A percentile compares a stretch with the other conserved stretches of the same genome.
These are phyloP conservation scores for Tilletia setariae DNA, from an alignment of 1,284 basidiomycete species.

Conservation along the genomic window DNA sequence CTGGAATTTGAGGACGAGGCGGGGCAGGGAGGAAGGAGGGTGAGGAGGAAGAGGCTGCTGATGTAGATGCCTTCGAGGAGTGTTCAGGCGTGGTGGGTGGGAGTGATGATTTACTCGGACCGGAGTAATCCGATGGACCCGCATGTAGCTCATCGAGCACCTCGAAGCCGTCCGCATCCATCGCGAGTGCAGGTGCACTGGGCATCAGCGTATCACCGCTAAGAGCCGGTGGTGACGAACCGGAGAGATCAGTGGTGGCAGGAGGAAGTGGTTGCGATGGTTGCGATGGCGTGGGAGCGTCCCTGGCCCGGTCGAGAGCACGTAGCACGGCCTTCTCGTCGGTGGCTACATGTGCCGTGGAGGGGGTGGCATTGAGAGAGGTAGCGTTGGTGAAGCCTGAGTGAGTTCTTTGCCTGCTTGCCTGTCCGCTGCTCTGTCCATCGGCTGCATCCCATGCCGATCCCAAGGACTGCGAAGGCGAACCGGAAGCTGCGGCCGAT, in stretches of 20 bases:
- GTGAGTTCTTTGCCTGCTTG: no score
- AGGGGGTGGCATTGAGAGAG: no score
- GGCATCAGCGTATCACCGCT: not conserved
- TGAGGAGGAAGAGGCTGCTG: no score
- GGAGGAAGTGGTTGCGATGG: not conserved
- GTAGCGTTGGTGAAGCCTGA: no score
- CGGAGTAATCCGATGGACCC: not conserved
- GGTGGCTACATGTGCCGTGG: slow-evolving; percentile 9
- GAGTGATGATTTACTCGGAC: not conserved
- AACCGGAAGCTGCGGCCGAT: not conserved
- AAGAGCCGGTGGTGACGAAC: no score
- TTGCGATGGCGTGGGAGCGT: not conserved
- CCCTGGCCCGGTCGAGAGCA: not conserved
- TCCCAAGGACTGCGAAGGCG: no score
- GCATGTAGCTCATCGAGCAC: not conserved
- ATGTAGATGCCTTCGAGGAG: not conserved
- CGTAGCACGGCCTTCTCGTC: slow-evolving; percentile 13
- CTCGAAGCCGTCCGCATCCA: slow-evolving; percentile 14
- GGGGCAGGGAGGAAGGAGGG: slow-evolving; percentile 8
- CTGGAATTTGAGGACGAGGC: slow-evolving; percentile 3
- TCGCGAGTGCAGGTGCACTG: not conserved
- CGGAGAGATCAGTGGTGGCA: no score
- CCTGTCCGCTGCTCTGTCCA: no score
- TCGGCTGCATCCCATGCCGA: no score
- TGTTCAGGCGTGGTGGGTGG: not conserved